Percentiles rank a stretch among this genome's conserved stretches.
Evolutionary conservation across 2,329 filamentous ascomycete genomes (phyloP).

Genomic region (Fusarium tupiense): DNA sequence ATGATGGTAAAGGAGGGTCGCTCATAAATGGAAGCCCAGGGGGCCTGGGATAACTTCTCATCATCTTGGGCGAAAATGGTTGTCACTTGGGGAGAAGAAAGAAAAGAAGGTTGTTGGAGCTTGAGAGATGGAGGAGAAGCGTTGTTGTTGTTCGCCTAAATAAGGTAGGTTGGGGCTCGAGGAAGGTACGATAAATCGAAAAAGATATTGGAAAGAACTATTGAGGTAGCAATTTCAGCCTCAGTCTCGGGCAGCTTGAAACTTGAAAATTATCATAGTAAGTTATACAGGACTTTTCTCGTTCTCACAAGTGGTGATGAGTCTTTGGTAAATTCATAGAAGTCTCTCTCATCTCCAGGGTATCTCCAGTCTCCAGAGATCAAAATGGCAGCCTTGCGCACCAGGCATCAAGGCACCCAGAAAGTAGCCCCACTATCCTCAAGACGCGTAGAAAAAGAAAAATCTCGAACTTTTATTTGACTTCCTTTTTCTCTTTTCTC

Average conservation of each 20-base stretch:
- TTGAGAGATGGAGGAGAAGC: neutral
- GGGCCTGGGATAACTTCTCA: neutral
- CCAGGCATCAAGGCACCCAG: constrained; percentile 31
- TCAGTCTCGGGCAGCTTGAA: neutral
- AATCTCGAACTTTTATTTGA: constrained; percentile 20
- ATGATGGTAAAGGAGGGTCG: neutral
- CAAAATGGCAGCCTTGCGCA: constrained; percentile 20
- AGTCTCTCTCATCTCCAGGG: neutral
- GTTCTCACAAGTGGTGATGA: no score
- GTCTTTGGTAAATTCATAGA: no score
- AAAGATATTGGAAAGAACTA: neutral
- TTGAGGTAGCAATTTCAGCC: neutral
- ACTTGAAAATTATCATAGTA: no score
- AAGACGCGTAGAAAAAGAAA: constrained; percentile 32
- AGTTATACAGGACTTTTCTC: no score
- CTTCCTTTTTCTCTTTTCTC: constrained; percentile 33
- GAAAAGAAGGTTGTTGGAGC: neutral
- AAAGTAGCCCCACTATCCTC: constrained; percentile 31
- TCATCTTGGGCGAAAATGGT: neutral
- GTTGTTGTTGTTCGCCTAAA: fast-evolving
- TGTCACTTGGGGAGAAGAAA: neutral
- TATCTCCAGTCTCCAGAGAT: neutral
- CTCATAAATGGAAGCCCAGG: neutral
- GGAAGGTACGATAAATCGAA: neutral
- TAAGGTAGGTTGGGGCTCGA: neutral